Base-by-base conservation (phyloP, 306 rosid genomes). In the Cyamopsis tetragonoloba region DNA sequence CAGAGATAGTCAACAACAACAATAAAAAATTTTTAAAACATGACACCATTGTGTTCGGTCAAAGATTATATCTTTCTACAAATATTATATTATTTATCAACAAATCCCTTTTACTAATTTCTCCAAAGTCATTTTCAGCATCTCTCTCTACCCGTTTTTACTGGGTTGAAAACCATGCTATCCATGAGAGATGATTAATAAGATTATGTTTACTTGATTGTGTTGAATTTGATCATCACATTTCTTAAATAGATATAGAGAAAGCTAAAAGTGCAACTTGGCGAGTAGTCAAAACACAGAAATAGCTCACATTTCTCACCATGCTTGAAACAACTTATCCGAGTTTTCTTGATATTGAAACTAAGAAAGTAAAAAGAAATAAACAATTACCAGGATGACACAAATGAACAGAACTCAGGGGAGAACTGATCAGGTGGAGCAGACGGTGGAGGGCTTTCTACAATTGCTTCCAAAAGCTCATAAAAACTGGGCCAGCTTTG, bases 371-470 rank as follows among this genome's bases (percentile, higher is more conserved):
- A 20, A 37, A 49, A 37, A 15, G 65, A 51, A 35, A 58, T 44
- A 43, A 39, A 23, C 44, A 24, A 73, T 77, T 87, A 95, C 97
- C 99, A 90, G 73, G 95, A 84, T 72, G 99, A 86, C 15, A 90
- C 89, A 38, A 95, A 95, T 26, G 96, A 83, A 82, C 99, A 95
- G 79, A 90, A 95, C 73, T 95, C 97, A 0, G 95, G 97, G 39
- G 99, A 95, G 83, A 95, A 95, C 78, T 90, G 97, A 82, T 93
- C 98, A 4, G 88, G 55, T 27, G 99, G 97, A 65, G 97, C 97
- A 42, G 89, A 82, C 59, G 97, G 99, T 11, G 99, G 97, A 4
- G 99, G 99, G 49, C 85, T 83, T n/a, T 70, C 80, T 58, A 95
- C 97, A 70, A 95, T 86, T 66, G 97, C 97, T 63, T 74, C 92